Evolutionary conservation across 768 basidiomycete genomes (phyloP), one percentile per base, ranked within the genome.

Genomic region (Pholiota molesta): DNA sequence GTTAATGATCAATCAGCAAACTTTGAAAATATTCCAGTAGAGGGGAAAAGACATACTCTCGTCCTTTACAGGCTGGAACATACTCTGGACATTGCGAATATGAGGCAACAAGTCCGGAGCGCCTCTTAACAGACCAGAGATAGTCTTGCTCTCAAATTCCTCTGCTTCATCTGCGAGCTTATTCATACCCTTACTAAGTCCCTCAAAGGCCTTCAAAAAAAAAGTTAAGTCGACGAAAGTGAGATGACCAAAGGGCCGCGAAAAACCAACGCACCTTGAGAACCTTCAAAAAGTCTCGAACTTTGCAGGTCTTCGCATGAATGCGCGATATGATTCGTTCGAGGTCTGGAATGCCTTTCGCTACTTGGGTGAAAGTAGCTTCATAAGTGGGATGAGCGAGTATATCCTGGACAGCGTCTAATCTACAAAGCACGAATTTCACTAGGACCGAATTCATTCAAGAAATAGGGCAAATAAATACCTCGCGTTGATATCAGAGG

Each of bases 271-370:
- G 47, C 72, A 95, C 95, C 51, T 78, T 76, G 10, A 97, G 81
- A 23, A 97, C 91, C 71, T 89, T 92, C 65, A 90, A 72, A 72
- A 99, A 99, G 69, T 97, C 94, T 66, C 83, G 87, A 62, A 95
- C 86, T 72, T 86, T 90, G 76, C 93, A 93, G 60, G 88, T 92
- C 72, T 91, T 94, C 13, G 96, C 96, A 70, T 99, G 97, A 59
- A 99, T 91, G 39, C 97, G 90, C 11, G 95, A 95, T 10, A 99
- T 89, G 60, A 97, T 87, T 14, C 97, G 92, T 72, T 99, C 94
- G 9, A 97, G 83, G 73, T 99, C 97, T 6, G 95, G 95, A 7
- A 97, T 72, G 14, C 89, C 88, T 74, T 93, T 94, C 9, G 88
- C 89, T 21, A 95, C 72, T 54, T 84, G 81, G 21, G 81, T 84